Conservation (phyloP, 306 rosid genomes). For the Ormosia emarginata region DNA sequence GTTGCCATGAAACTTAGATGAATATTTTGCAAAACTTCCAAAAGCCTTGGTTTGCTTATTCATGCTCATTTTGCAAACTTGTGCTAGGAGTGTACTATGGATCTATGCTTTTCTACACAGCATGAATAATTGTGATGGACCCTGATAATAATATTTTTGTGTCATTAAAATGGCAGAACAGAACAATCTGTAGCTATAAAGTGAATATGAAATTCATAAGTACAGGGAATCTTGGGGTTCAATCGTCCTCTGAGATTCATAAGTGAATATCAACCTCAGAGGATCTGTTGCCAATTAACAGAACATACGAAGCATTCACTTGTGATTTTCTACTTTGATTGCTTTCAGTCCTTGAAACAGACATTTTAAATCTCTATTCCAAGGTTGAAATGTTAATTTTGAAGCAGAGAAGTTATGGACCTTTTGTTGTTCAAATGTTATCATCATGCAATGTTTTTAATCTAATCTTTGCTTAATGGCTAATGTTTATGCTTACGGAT, state of each 20-base stretch:
- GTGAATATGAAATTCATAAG: not conserved
- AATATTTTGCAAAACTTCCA: no score
- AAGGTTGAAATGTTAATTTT: not conserved
- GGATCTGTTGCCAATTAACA: not conserved
- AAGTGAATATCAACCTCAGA: not conserved
- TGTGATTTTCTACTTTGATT: not conserved
- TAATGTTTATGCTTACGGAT: slow-evolving; percentile 63
- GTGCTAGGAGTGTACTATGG: not conserved
- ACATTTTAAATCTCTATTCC: not conserved
- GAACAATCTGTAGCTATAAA: not conserved
- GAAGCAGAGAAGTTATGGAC: not conserved
- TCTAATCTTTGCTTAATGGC: slow-evolving; percentile 74
- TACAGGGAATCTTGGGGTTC: not conserved
- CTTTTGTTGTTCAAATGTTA: not conserved
- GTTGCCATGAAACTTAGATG: not conserved
- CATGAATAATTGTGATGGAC: not conserved
- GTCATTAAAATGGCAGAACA: not conserved
- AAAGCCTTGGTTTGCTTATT: not conserved
- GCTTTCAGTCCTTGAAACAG: not conserved
- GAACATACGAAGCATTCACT: not conserved
- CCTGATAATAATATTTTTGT: not conserved
- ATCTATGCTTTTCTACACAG: not conserved
- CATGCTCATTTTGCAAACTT: not conserved
- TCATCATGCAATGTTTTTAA: not conserved
- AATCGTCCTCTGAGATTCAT: not conserved